Evolutionary conservation across 2,329 filamentous ascomycete genomes (phyloP).

Genomic region (Remersonia thermophila): DNA sequence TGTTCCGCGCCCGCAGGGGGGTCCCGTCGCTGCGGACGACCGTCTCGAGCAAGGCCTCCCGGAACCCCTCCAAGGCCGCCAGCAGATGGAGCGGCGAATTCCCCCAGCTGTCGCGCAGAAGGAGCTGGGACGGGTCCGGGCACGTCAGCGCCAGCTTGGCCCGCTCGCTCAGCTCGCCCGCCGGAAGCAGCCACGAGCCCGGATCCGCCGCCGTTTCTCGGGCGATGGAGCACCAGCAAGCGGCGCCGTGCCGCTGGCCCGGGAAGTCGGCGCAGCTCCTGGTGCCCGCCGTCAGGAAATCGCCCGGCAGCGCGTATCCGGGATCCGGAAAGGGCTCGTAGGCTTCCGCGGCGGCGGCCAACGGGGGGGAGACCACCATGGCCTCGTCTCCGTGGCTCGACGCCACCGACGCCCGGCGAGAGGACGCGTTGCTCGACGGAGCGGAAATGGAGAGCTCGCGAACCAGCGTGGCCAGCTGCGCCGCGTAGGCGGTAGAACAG

Average conservation of each 20-base stretch:
- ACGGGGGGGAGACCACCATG: too few species aligned
- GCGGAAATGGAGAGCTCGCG: constrained; percentile 17
- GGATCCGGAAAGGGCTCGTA: constrained; percentile 16
- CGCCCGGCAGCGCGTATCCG: constrained; percentile 32
- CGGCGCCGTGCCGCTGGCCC: constrained; percentile 17
- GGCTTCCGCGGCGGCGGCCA: not conserved
- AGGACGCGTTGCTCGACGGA: constrained; percentile 5
- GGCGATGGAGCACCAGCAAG: constrained; percentile 24
- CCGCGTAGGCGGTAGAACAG: constrained; percentile 19
- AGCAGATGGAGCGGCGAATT: constrained; percentile 38
- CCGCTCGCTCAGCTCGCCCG: constrained; percentile 19
- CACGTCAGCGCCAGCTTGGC: constrained; percentile 16
- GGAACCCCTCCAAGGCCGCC: constrained; percentile 25
- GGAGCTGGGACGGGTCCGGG: constrained; percentile 14
- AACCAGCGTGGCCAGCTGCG: constrained; percentile 17
- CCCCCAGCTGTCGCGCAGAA: constrained; percentile 30
- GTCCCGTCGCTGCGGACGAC: constrained; percentile 13
- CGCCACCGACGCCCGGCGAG: constrained; percentile 6
- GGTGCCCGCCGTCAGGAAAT: constrained; percentile 30
- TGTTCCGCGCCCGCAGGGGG: constrained; percentile 26
- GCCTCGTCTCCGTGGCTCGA: constrained; percentile 2
- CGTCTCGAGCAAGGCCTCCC: constrained; percentile 20
- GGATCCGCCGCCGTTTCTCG: constrained; percentile 14
- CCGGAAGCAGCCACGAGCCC: constrained; percentile 19
- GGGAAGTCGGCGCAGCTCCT: constrained; percentile 18